These are phyloP conservation scores for Marchantia paleacea DNA, from an alignment of 225 moss, liverwort and hornwort species.

Conservation along the genomic window DNA sequence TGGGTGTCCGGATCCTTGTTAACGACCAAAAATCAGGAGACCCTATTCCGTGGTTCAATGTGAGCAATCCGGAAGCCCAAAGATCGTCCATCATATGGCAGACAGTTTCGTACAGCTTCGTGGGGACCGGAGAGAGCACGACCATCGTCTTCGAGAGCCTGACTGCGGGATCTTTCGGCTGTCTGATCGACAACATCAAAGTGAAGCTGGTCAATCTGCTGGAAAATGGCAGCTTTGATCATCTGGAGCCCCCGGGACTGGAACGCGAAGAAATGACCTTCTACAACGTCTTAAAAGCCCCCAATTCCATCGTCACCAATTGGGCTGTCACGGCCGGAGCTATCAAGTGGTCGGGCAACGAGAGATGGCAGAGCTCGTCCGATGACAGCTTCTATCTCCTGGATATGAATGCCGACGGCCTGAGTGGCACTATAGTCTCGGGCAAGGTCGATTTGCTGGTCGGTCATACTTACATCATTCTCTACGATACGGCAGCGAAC, in stretches of 20 bases:
- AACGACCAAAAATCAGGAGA: constrained; percentile 47
- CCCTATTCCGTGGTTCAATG: constrained; percentile 45
- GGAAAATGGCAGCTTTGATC: constrained; percentile 84
- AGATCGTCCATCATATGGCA: constrained; percentile 45
- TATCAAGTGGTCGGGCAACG: constrained; percentile 48
- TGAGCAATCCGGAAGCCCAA: constrained; percentile 58
- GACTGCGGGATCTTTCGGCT: constrained; percentile 54
- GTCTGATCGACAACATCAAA: constrained; percentile 52
- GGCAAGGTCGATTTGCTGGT: constrained; percentile 35
- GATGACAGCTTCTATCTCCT: constrained; percentile 50
- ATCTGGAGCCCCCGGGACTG: constrained; percentile 9
- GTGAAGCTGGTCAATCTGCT: constrained; percentile 45
- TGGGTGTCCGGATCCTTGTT: constrained; percentile 50
- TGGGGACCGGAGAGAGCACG: constrained; percentile 58
- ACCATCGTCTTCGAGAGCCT: constrained; percentile 51
- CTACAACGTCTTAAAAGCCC: constrained; percentile 32
- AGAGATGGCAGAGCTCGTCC: constrained; percentile 52
- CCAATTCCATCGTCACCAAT: constrained; percentile 31
- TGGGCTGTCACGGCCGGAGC: constrained; percentile 52
- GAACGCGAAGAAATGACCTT: constrained; percentile 30
- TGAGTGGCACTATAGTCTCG: constrained; percentile 35
- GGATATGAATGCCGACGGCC: constrained; percentile 52
- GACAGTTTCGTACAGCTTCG: constrained; percentile 38
- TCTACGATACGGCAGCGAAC: constrained; percentile 66
- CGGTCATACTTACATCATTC: constrained; percentile 21